phyloP scores from a whole-genome alignment of 331 rosid species.

The Stylosanthes scabra region DNA sequence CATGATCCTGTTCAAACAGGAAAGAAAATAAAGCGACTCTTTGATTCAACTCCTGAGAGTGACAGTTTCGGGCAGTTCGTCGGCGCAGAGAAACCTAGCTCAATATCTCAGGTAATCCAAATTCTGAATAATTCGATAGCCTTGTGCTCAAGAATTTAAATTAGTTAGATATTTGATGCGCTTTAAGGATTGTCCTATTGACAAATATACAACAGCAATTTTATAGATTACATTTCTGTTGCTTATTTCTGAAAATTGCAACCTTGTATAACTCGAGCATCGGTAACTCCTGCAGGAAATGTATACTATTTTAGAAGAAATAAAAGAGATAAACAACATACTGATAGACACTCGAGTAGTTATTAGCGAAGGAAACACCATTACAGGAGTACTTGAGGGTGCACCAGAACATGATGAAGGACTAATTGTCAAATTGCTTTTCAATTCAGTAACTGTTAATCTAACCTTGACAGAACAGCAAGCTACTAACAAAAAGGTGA shows the following conservation, averaged over 20 bases:
- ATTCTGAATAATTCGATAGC: background rate
- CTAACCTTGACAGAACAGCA: conserved; percentile 6
- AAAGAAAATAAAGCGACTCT: conserved; percentile 22
- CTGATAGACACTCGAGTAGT: conserved; percentile 46
- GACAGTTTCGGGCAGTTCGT: conserved; percentile 17
- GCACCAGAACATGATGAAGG: conserved; percentile 37
- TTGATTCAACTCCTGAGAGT: conserved; percentile 9
- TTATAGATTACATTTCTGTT: background rate
- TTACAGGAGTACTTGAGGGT: conserved; percentile 12
- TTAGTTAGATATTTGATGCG: too few species aligned
- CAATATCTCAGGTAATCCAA: background rate
- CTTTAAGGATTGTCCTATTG: background rate
- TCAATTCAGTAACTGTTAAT: conserved; percentile 33
- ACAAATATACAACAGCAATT: background rate
- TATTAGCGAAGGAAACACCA: conserved; percentile 34
- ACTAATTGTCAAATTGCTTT: conserved; percentile 22
- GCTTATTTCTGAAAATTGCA: conserved; percentile 16
- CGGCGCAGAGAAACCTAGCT: conserved; percentile 20
- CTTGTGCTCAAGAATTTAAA: background rate
- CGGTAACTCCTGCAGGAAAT: conserved; percentile 44
- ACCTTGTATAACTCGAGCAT: background rate
- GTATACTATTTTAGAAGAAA: conserved; percentile 43
- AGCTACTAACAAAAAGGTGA: conserved; percentile 40
- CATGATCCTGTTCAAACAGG: conserved; percentile 6
- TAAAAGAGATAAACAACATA: conserved; percentile 43